phyloP scores from a whole-genome alignment of 225 moss, liverwort and hornwort species.

The Asterella californica region DNA sequence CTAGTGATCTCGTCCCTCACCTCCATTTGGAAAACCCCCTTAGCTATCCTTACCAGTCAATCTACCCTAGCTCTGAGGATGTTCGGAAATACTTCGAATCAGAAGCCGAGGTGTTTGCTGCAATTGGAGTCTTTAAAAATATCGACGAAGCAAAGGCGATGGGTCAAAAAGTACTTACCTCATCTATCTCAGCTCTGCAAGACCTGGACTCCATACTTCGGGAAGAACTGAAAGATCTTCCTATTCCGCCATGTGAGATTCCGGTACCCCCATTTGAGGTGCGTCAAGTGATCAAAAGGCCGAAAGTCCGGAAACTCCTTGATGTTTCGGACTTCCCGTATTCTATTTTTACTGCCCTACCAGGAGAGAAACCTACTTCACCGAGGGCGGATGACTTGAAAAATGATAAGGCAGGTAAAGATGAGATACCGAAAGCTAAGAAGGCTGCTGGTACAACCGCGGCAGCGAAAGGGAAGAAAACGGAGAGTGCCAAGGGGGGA shows the following conservation, averaged over 20 bases:
- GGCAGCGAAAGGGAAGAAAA: conserved; percentile 12
- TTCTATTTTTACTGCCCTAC: conserved; percentile 58
- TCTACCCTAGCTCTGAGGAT: conserved; percentile 62
- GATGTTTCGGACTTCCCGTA: conserved; percentile 47
- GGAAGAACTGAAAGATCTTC: conserved; percentile 48
- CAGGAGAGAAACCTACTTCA: conserved; percentile 19
- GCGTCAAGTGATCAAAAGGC: conserved; percentile 58
- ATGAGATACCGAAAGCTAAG: conserved; percentile 21
- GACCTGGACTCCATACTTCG: conserved; percentile 32
- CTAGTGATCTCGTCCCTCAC: conserved; percentile 35
- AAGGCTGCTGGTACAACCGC: conserved; percentile 2
- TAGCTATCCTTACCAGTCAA: conserved; percentile 66
- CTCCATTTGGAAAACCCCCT: conserved; percentile 44
- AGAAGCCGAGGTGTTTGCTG: conserved; percentile 44
- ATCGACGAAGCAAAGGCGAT: neutral
- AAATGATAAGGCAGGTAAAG: conserved; percentile 22
- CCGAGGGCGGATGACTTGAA: conserved; percentile 22
- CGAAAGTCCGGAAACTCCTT: conserved; percentile 39
- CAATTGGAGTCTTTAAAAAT: conserved; percentile 34
- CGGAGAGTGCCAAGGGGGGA: conserved; percentile 1
- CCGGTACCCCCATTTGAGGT: conserved; percentile 41
- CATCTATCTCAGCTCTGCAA: conserved; percentile 36
- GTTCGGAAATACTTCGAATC: conserved; percentile 47
- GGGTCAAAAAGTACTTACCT: conserved; percentile 36
- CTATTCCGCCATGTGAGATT: conserved; percentile 50